Conservation (phyloP, 345 rosid species). For the Physaria fendleri region DNA sequence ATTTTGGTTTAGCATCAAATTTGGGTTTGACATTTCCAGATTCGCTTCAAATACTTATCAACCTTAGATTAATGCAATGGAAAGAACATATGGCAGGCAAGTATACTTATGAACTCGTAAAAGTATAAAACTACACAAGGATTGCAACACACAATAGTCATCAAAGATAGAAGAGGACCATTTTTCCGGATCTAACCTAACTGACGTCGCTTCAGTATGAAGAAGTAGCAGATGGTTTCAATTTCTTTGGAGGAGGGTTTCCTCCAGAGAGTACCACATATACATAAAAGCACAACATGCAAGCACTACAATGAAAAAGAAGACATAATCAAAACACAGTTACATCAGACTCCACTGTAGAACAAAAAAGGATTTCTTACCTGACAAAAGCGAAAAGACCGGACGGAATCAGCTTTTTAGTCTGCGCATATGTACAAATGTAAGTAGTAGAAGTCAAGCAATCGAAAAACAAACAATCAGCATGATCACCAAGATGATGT, state of each 20-base stretch:
- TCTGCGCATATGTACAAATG: conserved; percentile 52
- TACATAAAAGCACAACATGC: conserved; percentile 70
- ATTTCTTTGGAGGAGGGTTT: conserved; percentile 92
- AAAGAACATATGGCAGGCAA: not conserved
- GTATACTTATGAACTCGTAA: not conserved
- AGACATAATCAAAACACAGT: not conserved
- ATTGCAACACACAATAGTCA: not conserved
- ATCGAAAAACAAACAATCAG: not conserved
- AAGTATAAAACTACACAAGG: conserved; percentile 12
- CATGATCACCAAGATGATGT: not conserved
- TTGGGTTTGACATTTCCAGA: too few relatives aligned
- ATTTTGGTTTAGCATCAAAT: too few relatives aligned
- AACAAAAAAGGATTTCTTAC: conserved; percentile 29
- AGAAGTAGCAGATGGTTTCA: conserved; percentile 40
- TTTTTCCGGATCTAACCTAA: not conserved
- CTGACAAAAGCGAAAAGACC: conserved; percentile 55
- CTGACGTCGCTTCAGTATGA: conserved; percentile 22
- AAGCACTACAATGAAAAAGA: conserved; percentile 46
- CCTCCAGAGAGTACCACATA: conserved; percentile 87
- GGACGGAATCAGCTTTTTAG: conserved; percentile 62
- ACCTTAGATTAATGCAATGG: not conserved
- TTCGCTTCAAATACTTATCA: not conserved
- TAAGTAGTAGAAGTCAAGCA: conserved; percentile 20
- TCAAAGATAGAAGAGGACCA: conserved; percentile 1
- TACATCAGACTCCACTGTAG: conserved; percentile 3